Evolutionary conservation across 768 basidiomycete species (phyloP), one percentile per base, ranked within the genome.

Genomic region (Lactifluus pinguis): DNA sequence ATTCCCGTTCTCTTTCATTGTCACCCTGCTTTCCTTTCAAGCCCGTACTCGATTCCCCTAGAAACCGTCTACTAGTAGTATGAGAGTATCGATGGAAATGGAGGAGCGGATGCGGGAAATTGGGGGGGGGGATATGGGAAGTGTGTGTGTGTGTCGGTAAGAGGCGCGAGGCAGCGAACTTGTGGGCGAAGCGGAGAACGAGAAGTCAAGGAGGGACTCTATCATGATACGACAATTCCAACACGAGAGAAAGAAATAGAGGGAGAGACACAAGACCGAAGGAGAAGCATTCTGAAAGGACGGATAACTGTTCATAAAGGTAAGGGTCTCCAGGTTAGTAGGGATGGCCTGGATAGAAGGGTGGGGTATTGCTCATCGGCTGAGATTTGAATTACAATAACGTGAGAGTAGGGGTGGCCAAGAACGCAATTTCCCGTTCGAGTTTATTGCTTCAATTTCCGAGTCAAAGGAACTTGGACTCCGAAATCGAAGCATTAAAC

Each of bases 131-230:
- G 32, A 69, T 72, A 32, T 63, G 60, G 29, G 55, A 55, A 53
- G 47, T 53, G 56, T 4, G 32, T 4, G 32, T 32, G 32, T 19
- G 54, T 47, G 52, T 52, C 60, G 32, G 59, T 57, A 42, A 58
- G 44, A 39, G 59, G 42, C 52, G 57, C 42, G 47, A 61, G 42
- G 52, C 68, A 59, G 41, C 54, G 57, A 45, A 65, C 41, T 38
- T 59, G 62, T 25, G 70, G 72, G 59, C 70, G 67, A 53, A 71
- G 66, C 42, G 72, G 70, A 10, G 70, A 72, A 53, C 71, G 71
- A 41, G 65, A 58, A 29, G 71, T 69, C 10, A 70, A 60, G 51
- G n/a, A n/a, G n/a, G 71, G 71, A 45, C n/a, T n/a, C n/a, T n/a
- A n/a, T n/a, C n/a, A n/a, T n/a, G n/a, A n/a, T n/a, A n/a, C n/a